A percentile compares a stretch with the other conserved stretches of the same genome.
These are phyloP conservation scores for Harringtonia aguacate DNA, from an alignment of 2,329 filamentous ascomycete genomes.

Conservation along the genomic window DNA sequence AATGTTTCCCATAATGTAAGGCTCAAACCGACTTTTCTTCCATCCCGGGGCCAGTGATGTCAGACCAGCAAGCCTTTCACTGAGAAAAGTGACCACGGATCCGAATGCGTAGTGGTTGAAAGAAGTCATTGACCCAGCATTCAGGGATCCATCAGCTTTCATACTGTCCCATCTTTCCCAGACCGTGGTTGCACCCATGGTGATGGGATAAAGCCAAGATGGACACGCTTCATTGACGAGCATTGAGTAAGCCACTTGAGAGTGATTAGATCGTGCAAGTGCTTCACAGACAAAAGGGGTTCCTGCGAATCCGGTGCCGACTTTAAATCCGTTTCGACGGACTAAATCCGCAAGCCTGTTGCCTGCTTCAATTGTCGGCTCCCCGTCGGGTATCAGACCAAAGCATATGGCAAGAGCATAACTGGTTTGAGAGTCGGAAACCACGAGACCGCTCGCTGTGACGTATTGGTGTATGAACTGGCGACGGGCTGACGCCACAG, in stretches of 20 bases:
- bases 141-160: too few species aligned
- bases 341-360: slow-evolving; percentile 3
- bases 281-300: slow-evolving; percentile 15
- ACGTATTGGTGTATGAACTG: too few species aligned
- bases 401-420: too few species aligned
- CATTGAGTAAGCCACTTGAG: slow-evolving; percentile 20
- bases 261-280: slow-evolving; percentile 2
- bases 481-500: too few species aligned
- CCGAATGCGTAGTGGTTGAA: slow-evolving; percentile 31
- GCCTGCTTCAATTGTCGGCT: slow-evolving; percentile 3
- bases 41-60: too few species aligned
- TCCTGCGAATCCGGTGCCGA: slow-evolving; percentile 18
- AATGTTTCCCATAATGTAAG: too few species aligned
- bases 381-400: slow-evolving; percentile 12
- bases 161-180: slow-evolving; percentile 25
- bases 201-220: slow-evolving; percentile 26
- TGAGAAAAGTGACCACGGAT: too few species aligned
- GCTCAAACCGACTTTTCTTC: too few species aligned
- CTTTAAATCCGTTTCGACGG: slow-evolving; percentile 7
- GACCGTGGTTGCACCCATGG: slow-evolving; percentile 27
- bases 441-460: too few species aligned
- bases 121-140: background rate
- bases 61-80: too few species aligned
- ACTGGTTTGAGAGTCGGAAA: too few species aligned
- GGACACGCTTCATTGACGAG: slow-evolving; percentile 20